A percentile compares a stretch with the other conserved stretches of the same genome.
phyloP scores from a whole-genome alignment of 2,329 filamentous ascomycete genomes.

The Akanthomyces lecanii region DNA sequence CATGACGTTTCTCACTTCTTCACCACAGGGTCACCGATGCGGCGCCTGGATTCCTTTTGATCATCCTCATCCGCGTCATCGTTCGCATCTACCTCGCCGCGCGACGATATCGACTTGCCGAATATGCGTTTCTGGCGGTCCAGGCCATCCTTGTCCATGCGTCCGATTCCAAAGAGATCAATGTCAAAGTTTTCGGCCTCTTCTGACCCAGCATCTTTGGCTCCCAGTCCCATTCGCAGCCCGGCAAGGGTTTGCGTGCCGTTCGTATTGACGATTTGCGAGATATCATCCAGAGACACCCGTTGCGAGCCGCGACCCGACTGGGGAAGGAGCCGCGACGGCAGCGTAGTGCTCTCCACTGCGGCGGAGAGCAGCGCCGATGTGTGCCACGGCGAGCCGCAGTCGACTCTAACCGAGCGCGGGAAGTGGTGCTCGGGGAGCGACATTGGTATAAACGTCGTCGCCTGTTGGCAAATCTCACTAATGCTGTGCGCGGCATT shows the following conservation, averaged over 20 bases:
- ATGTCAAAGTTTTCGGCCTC: conserved; percentile 28
- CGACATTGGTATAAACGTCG: conserved; percentile 72
- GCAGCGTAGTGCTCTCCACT: conserved; percentile 74
- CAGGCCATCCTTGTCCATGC: conserved; percentile 10
- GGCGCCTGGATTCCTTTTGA: conserved; percentile 11
- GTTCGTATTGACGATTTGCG: conserved; percentile 64
- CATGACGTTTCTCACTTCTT: conserved; percentile 8
- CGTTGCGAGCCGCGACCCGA: conserved; percentile 29
- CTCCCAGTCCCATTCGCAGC: conserved; percentile 60
- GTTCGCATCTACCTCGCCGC: conserved; percentile 10
- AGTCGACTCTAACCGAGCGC: conserved; percentile 55
- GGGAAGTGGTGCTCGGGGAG: conserved; percentile 56
- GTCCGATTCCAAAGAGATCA: conserved; percentile 27
- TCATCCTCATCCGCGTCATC: conserved; percentile 14
- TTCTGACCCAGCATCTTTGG: conserved; percentile 27
- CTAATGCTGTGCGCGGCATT: conserved; percentile 72
- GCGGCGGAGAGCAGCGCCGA: conserved; percentile 72
- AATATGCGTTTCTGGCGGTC: conserved; percentile 17
- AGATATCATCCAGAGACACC: conserved; percentile 57
- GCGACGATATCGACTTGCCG: conserved; percentile 17
- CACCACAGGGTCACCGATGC: conserved; percentile 18
- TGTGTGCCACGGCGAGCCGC: conserved; percentile 69
- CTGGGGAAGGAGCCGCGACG: conserved; percentile 60
- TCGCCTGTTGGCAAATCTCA: conserved; percentile 65
- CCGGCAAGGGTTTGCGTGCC: conserved; percentile 78